Conservation (phyloP, 1,139 yeast genomes). For the Hansenula sp. region DNA sequence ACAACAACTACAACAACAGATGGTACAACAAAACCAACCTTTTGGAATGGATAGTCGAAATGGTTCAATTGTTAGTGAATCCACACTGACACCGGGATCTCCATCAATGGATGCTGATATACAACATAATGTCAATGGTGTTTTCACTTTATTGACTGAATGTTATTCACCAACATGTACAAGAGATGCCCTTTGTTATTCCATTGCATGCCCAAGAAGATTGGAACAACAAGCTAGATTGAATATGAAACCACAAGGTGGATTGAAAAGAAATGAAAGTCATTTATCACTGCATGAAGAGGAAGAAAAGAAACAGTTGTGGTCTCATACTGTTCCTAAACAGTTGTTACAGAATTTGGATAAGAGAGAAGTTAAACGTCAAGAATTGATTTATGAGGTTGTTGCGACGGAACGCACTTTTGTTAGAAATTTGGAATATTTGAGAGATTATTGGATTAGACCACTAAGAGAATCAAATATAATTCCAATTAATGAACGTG, state of each 20-base stretch:
- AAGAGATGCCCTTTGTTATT: slow-evolving; percentile 80
- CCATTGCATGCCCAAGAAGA: slow-evolving; percentile 96
- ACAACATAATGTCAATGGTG: slow-evolving; percentile 66
- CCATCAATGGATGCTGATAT: slow-evolving; percentile 7
- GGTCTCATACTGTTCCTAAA: slow-evolving; percentile 92
- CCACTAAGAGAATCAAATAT: slow-evolving; percentile 83
- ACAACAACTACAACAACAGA: slow-evolving; percentile 9
- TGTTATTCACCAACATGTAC: slow-evolving; percentile 98
- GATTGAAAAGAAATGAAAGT: slow-evolving; percentile 78
- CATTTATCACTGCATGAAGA: slow-evolving; percentile 71
- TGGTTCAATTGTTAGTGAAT: slow-evolving; percentile 20
- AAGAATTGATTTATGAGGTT: slow-evolving; percentile 92
- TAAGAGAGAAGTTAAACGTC: slow-evolving; percentile 86
- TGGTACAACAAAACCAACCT: slow-evolving; percentile 8
- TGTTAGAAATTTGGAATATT: slow-evolving; percentile 88
- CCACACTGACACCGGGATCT: slow-evolving; percentile 7
- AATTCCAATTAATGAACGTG: slow-evolving; percentile 86
- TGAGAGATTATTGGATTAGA: slow-evolving; percentile 91
- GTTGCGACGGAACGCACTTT: slow-evolving; percentile 93
- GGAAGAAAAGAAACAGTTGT: slow-evolving; percentile 81
- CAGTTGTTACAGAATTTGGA: slow-evolving; percentile 75
- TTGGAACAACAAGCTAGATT: slow-evolving; percentile 93
- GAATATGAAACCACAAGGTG: slow-evolving; percentile 86
- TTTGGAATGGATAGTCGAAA: slow-evolving; percentile 9
- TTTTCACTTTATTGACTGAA: slow-evolving; percentile 86